Evolutionary conservation across 2,329 filamentous ascomycete species (phyloP).

Genomic region (Furcasterigmium sp.): DNA sequence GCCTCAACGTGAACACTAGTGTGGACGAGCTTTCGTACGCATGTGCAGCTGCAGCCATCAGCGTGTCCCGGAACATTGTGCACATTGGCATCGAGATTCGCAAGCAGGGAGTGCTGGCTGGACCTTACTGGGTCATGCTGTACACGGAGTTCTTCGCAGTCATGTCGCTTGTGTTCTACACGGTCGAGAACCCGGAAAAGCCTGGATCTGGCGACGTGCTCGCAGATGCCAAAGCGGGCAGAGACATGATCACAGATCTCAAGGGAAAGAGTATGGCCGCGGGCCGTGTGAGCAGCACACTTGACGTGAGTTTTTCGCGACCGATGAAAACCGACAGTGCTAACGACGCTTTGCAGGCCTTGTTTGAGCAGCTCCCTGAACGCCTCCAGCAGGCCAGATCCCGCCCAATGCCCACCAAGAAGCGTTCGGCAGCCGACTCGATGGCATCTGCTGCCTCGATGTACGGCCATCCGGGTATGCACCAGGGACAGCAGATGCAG

Average conservation of each 20-base stretch:
- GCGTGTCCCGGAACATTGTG: constrained; percentile 66
- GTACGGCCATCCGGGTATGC: constrained; percentile 21
- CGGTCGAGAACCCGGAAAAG: constrained; percentile 74
- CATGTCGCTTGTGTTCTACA: constrained; percentile 73
- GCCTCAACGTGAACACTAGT: constrained; percentile 46
- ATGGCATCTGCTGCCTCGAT: constrained; percentile 24
- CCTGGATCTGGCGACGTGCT: constrained; percentile 72
- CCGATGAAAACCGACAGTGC: background rate
- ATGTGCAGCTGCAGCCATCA: constrained; percentile 59
- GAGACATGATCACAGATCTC: constrained; percentile 73
- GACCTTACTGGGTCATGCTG: constrained; percentile 82
- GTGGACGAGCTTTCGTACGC: constrained; percentile 76
- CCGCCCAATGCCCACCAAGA: constrained; percentile 41
- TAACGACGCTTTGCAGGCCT: constrained; percentile 40
- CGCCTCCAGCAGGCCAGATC: constrained; percentile 51
- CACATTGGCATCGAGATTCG: constrained; percentile 77
- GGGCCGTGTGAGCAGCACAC: constrained; percentile 72
- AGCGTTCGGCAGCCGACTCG: constrained; percentile 47
- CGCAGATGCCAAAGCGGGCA: constrained; percentile 78
- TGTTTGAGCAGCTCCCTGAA: constrained; percentile 81
- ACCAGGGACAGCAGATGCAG: constrained; percentile 24
- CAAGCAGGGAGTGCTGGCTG: constrained; percentile 67
- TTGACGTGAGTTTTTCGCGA: constrained; percentile 55
- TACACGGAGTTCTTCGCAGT: constrained; percentile 82
- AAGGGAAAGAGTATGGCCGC: constrained; percentile 84